Percentiles rank a stretch among this genome's conserved stretches.
Conservation (phyloP, 371 early-diverging fungal genomes). For the Umbelopsis sp. region DNA sequence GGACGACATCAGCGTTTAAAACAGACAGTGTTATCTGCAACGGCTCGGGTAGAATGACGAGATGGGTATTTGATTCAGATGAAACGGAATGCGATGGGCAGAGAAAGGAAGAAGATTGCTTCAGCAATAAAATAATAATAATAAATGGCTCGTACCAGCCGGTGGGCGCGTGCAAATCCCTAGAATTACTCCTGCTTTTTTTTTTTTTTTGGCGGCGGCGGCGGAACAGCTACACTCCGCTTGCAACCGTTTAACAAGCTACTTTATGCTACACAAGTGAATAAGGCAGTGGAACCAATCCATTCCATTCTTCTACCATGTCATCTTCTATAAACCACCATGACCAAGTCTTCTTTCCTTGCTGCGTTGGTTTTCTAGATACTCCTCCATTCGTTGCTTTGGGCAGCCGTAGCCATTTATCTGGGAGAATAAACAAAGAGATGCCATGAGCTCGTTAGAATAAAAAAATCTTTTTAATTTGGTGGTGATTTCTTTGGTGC, state of each 20-base stretch:
- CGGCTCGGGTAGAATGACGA: neutral
- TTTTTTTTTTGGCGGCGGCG: too few species aligned
- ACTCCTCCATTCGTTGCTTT: neutral
- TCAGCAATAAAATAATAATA: neutral
- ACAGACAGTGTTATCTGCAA: neutral
- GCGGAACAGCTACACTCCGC: too few species aligned
- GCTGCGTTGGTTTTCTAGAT: neutral
- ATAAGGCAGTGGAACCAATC: slow-evolving; percentile 4
- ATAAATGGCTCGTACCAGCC: neutral
- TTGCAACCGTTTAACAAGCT: neutral
- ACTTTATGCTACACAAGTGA: slow-evolving; percentile 14
- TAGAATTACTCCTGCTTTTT: too few species aligned
- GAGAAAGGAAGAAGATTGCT: neutral
- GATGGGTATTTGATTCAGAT: neutral
- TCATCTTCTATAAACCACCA: slow-evolving; percentile 17
- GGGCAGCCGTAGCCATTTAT: slow-evolving; percentile 14
- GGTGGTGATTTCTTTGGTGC: neutral
- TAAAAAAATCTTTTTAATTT: too few species aligned
- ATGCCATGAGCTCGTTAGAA: neutral
- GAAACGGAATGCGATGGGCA: neutral
- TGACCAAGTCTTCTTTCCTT: slow-evolving; percentile 3
- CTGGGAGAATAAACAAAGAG: neutral
- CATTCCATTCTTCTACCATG: slow-evolving; percentile 16
- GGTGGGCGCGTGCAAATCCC: neutral
- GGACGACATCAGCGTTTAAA: slow-evolving; percentile 24